Conservation (phyloP, 768 basidiomycete species). For the Phlegmacium glaucopus region DNA sequence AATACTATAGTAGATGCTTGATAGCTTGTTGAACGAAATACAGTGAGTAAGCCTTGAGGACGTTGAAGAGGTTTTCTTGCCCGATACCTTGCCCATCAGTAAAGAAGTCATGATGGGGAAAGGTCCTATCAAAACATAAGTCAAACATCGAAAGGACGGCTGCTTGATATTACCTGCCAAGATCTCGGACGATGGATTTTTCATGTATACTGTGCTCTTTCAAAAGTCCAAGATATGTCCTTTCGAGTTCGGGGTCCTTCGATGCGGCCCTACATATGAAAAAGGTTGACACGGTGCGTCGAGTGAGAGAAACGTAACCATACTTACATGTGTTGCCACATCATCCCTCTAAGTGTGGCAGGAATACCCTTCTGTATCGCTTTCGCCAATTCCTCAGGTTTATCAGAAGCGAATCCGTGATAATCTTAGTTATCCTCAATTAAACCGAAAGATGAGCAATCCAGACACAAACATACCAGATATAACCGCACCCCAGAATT, state of each 20-base stretch:
- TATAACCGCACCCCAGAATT: conserved; percentile 95
- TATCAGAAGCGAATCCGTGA: conserved; percentile 76
- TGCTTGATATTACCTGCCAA: conserved; percentile 60
- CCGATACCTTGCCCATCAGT: conserved; percentile 92
- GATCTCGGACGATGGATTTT: conserved; percentile 90
- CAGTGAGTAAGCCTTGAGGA: conserved; percentile 96
- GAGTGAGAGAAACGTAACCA: conserved; percentile 3
- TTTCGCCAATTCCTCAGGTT: conserved; percentile 74
- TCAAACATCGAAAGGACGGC: conserved; percentile 2
- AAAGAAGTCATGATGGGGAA: conserved; percentile 96
- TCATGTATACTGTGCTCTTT: conserved; percentile 88
- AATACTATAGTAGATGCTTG: background rate
- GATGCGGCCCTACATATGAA: conserved; percentile 71
- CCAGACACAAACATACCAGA: conserved; percentile 48
- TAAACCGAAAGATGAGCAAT: background rate
- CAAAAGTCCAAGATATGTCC: conserved; percentile 73
- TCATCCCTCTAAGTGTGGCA: conserved; percentile 82
- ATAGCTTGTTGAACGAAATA: conserved; percentile 32
- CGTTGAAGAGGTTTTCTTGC: conserved; percentile 96
- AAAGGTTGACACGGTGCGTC: background rate
- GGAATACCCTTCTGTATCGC: conserved; percentile 96
- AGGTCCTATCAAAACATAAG: conserved; percentile 55
- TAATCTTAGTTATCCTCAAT: conserved; percentile 57
- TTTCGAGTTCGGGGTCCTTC: conserved; percentile 85
- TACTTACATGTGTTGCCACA: conserved; percentile 91